A percentile compares a stretch with the other conserved stretches of the same genome.
Evolutionary conservation across 495 filamentous ascomycete species (phyloP).

Genomic region (Penicillium fimorum): DNA sequence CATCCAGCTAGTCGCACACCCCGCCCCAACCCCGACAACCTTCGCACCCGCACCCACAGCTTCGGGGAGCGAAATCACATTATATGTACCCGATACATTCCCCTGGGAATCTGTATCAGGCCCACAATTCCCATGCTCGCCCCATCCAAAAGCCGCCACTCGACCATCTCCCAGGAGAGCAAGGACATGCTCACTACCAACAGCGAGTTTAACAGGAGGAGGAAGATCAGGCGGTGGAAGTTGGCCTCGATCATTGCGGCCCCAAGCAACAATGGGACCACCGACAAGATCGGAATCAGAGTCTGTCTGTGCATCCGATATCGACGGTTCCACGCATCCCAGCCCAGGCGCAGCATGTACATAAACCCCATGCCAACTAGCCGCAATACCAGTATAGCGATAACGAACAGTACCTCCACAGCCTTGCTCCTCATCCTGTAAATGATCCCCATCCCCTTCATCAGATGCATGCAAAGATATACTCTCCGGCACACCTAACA

Average conservation of each 20-base stretch:
- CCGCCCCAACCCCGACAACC: slow-evolving; percentile 65
- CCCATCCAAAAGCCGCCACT: slow-evolving; percentile 87
- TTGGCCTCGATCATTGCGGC: slow-evolving; percentile 80
- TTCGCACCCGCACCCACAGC: slow-evolving; percentile 17
- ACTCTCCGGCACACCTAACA: slow-evolving; percentile 45
- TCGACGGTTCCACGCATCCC: not conserved
- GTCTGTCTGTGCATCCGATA: not conserved
- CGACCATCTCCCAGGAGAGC: slow-evolving; percentile 58
- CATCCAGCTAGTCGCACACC: slow-evolving; percentile 88
- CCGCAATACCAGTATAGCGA: slow-evolving; percentile 44
- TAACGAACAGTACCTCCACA: not conserved
- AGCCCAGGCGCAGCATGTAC: slow-evolving; percentile 38
- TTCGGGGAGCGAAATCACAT: slow-evolving; percentile 53
- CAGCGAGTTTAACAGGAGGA: slow-evolving; percentile 56
- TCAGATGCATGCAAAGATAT: slow-evolving; percentile 25
- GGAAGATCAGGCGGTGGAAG: slow-evolving; percentile 60
- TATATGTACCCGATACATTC: slow-evolving; percentile 64
- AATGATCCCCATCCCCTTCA: not conserved
- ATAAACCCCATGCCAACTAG: slow-evolving; percentile 82
- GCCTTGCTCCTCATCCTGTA: not conserved
- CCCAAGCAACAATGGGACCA: slow-evolving; percentile 48
- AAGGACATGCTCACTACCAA: slow-evolving; percentile 84
- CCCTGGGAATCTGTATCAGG: slow-evolving; percentile 56
- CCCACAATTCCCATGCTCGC: slow-evolving; percentile 96
- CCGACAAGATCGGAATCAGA: not conserved